A percentile compares a stretch with the other conserved stretches of the same genome.
Conservation (phyloP, 805 yeast species). For the Yarrowia keelungensis region DNA sequence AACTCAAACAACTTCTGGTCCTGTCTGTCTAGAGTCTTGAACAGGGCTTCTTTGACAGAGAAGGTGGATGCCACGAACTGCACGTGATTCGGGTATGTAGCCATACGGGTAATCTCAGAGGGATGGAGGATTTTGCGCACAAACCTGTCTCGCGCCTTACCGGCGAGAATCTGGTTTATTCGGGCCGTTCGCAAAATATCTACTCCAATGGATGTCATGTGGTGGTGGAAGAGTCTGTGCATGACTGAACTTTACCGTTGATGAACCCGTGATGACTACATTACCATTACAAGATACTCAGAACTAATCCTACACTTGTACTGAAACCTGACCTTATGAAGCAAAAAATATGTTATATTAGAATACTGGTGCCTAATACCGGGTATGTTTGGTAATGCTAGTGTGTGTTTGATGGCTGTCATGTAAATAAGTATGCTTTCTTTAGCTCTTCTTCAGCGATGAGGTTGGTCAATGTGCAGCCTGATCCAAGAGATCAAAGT, state of each 20-base stretch:
- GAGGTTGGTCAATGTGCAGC: too few species aligned
- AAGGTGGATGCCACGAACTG: constrained; percentile 59
- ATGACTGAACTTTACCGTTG: not conserved
- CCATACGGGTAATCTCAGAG: constrained; percentile 42
- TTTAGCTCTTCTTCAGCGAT: too few species aligned
- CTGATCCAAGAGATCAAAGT: too few species aligned
- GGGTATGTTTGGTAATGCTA: too few species aligned
- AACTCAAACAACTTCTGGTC: constrained; percentile 62
- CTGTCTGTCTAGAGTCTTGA: constrained; percentile 58
- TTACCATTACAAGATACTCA: too few species aligned
- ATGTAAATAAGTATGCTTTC: too few species aligned
- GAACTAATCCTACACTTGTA: too few species aligned
- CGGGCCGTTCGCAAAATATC: constrained; percentile 31
- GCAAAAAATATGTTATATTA: too few species aligned
- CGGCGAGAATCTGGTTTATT: constrained; percentile 19
- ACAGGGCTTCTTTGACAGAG: constrained; percentile 77
- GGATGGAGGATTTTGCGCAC: constrained; percentile 59
- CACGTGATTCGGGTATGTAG: constrained; percentile 32
- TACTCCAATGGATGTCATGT: constrained; percentile 35
- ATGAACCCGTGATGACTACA: too few species aligned
- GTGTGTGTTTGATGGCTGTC: too few species aligned
- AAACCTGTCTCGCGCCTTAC: constrained; percentile 48
- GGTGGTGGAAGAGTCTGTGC: not conserved
- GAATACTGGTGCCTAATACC: too few species aligned
- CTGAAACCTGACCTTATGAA: too few species aligned